These are phyloP conservation scores for Ceriops decandra DNA, from an alignment of 345 rosid species.

Conservation along the genomic window DNA sequence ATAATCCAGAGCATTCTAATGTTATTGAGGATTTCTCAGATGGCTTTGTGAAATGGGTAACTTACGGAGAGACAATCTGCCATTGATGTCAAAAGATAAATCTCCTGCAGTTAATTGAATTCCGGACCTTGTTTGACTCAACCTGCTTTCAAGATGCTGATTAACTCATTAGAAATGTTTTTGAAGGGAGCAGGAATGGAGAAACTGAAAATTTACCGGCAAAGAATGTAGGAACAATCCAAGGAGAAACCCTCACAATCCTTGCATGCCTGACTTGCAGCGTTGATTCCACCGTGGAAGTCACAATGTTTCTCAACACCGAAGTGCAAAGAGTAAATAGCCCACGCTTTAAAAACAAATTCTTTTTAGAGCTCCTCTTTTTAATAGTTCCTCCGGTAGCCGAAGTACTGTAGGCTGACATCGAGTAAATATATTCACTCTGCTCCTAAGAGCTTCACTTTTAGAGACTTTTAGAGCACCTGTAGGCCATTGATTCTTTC, in stretches of 20 bases:
- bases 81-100: conserved; percentile 34
- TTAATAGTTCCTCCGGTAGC: conserved; percentile 6
- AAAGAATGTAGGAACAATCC: conserved; percentile 6
- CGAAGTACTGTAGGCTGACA: conserved; percentile 12
- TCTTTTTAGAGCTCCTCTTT: conserved; percentile 39
- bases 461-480: conserved; percentile 33
- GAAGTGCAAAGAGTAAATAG: conserved; percentile 46
- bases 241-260: conserved; percentile 3
- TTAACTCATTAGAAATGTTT: conserved; percentile 10
- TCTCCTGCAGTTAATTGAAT: neutral
- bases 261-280: neutral
- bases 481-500: conserved; percentile 44
- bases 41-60: conserved; percentile 82
- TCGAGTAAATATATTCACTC: conserved; percentile 41
- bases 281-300: conserved; percentile 16
- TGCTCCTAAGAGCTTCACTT: conserved; percentile 33
- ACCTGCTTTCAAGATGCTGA: conserved; percentile 2
- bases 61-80: conserved; percentile 68
- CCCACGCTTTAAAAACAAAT: conserved; percentile 24
- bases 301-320: conserved; percentile 22
- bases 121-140: neutral
- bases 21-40: conserved; percentile 62
- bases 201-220: conserved; percentile 9
- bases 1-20: conserved; percentile 23
- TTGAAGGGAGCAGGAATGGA: conserved; percentile 3